phyloP scores from a whole-genome alignment of 805 yeast species.

The Helenozyma rhizophorensis region DNA sequence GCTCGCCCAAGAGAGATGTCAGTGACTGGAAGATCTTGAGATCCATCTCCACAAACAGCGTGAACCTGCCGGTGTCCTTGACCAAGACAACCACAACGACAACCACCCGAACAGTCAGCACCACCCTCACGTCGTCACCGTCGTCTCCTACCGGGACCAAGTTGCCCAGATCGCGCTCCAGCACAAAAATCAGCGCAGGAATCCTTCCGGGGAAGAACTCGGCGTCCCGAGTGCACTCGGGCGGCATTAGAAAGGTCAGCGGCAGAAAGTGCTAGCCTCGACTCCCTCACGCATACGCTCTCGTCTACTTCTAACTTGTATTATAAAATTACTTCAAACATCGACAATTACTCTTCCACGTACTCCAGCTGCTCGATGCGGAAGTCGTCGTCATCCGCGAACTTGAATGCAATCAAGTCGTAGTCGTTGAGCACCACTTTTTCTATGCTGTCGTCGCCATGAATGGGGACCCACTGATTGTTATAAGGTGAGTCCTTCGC shows the following conservation, averaged over 20 bases:
- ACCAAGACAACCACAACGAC: conserved; percentile 45
- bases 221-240: conserved; percentile 12
- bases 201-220: conserved; percentile 13
- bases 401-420: conserved; percentile 39
- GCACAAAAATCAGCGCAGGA: conserved; percentile 12
- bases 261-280: conserved; percentile 9
- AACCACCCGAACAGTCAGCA: conserved; percentile 47
- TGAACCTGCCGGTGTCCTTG: conserved; percentile 30
- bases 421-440: conserved; percentile 34
- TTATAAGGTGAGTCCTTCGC: conserved; percentile 32
- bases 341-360: conserved; percentile 2
- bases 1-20: conserved; percentile 23
- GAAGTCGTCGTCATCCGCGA: conserved; percentile 33
- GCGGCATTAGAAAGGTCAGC: conserved; percentile 16
- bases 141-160: conserved; percentile 19
- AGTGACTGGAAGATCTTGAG: conserved; percentile 39
- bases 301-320: conserved; percentile 3
- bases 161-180: conserved; percentile 13
- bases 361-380: conserved; percentile 15
- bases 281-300: background rate
- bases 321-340: no score
- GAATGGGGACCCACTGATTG: conserved; percentile 32
- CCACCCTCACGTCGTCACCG: conserved; percentile 33
- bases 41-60: conserved; percentile 31
- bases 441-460: conserved; percentile 24